A percentile compares a stretch with the other conserved stretches of the same genome.
Conservation (phyloP, 2,329 filamentous ascomycete species). For the Epichloe baconii region DNA sequence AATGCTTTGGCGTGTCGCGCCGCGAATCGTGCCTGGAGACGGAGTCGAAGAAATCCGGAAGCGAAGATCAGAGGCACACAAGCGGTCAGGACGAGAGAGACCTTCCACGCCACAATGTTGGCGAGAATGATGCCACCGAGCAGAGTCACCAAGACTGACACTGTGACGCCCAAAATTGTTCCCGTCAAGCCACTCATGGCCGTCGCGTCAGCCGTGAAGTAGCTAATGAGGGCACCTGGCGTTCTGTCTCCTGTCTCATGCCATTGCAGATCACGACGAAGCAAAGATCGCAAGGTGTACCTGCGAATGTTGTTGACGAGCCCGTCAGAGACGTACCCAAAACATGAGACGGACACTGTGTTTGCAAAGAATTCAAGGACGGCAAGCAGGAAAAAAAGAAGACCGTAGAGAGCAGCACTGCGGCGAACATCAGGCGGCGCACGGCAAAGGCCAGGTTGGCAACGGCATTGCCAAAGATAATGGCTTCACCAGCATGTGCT, state of each 20-base stretch:
- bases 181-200: slow-evolving; percentile 56
- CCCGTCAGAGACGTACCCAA: slow-evolving; percentile 43
- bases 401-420: slow-evolving; percentile 34
- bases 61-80: slow-evolving; percentile 56
- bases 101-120: slow-evolving; percentile 63
- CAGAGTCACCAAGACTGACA: slow-evolving; percentile 56
- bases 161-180: slow-evolving; percentile 55
- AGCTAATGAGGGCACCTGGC: slow-evolving; percentile 47
- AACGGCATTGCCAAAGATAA: slow-evolving; percentile 33
- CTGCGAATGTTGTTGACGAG: slow-evolving; percentile 50
- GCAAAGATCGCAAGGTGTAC: slow-evolving; percentile 49
- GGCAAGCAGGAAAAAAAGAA: slow-evolving; percentile 42
- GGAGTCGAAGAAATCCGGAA: slow-evolving; percentile 56
- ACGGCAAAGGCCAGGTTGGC: slow-evolving; percentile 33
- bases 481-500: slow-evolving; percentile 38
- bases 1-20: slow-evolving; percentile 52
- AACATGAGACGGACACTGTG: slow-evolving; percentile 36
- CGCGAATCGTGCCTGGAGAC: slow-evolving; percentile 47
- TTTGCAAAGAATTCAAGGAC: slow-evolving; percentile 34
- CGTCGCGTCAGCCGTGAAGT: slow-evolving; percentile 57
- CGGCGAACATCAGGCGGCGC: slow-evolving; percentile 22
- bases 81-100: slow-evolving; percentile 58
- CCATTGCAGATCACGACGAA: slow-evolving; percentile 57
- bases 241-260: slow-evolving; percentile 52
- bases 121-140: slow-evolving; percentile 54